These are phyloP conservation scores for Tilletia caries DNA, from an alignment of 1,284 basidiomycete genomes.

Conservation along the genomic window DNA sequence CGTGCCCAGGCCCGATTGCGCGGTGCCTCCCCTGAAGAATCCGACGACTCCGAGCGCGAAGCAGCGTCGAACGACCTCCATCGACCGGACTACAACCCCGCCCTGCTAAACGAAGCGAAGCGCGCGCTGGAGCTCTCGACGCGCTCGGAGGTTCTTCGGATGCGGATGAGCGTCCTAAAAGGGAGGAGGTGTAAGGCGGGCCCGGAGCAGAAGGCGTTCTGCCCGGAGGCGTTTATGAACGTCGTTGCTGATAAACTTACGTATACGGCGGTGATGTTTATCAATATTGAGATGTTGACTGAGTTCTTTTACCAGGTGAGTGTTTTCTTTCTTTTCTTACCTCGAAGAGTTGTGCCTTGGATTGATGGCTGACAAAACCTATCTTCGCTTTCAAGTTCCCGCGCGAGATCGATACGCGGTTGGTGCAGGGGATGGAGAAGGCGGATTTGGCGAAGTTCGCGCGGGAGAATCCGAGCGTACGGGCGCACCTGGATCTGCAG, in stretches of 20 bases:
- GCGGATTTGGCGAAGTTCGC: conserved; percentile 84
- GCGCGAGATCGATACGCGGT: conserved; percentile 89
- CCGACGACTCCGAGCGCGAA: conserved; percentile 17
- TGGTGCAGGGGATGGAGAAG: conserved; percentile 86
- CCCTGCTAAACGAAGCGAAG: conserved; percentile 65
- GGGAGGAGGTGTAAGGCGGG: conserved; percentile 82
- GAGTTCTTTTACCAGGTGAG: conserved; percentile 95
- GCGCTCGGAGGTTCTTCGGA: conserved; percentile 74
- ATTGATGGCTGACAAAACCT: not conserved
- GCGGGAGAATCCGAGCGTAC: conserved; percentile 82
- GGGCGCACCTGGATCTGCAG: conserved; percentile 87
- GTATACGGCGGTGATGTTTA: conserved; percentile 94
- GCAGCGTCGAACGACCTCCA: conserved; percentile 57
- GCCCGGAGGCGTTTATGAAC: conserved; percentile 93
- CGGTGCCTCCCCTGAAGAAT: conserved; percentile 5
- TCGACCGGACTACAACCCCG: conserved; percentile 70
- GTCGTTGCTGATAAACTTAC: conserved; percentile 96
- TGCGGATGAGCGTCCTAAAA: conserved; percentile 77
- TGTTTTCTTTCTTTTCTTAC: conserved; percentile 18
- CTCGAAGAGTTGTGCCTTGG: not conserved
- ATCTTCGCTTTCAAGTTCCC: conserved; percentile 68
- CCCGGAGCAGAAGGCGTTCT: conserved; percentile 79
- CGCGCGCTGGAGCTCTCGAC: conserved; percentile 84
- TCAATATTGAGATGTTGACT: conserved; percentile 82
- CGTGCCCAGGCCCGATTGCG: conserved; percentile 56